Percentiles rank a stretch among this genome's conserved stretches.
phyloP scores from a whole-genome alignment of 2,329 filamentous ascomycete species.

The Orbilia brochopaga region DNA sequence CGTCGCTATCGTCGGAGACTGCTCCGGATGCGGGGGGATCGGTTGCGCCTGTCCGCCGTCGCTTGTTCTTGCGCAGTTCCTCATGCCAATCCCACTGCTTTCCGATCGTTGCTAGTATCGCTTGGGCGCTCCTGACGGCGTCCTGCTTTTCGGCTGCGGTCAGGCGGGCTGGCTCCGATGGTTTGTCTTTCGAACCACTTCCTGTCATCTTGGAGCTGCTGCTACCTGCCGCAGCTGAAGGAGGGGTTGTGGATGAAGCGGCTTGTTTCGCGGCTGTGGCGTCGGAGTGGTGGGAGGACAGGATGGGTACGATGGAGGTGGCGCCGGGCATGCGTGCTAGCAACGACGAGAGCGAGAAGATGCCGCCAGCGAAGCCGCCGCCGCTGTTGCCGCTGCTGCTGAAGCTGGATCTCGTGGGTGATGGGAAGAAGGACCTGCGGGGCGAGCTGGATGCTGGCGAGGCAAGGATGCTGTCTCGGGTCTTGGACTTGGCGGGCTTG shows the following conservation, averaged over 20 bases:
- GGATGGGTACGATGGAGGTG: constrained; percentile 37
- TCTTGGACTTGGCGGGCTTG: constrained; percentile 41
- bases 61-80: constrained; percentile 34
- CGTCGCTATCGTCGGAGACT: constrained; percentile 29
- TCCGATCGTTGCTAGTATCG: constrained; percentile 34
- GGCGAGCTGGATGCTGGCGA: constrained; percentile 14
- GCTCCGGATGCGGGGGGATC: constrained; percentile 6
- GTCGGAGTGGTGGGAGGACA: constrained; percentile 32
- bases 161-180: constrained; percentile 24
- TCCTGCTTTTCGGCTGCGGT: constrained; percentile 44
- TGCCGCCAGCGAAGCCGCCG: constrained; percentile 42
- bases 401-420: constrained; percentile 37
- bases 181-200: constrained; percentile 28
- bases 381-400: constrained; percentile 33
- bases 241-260: neutral
- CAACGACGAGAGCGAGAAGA: constrained; percentile 41
- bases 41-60: constrained; percentile 22
- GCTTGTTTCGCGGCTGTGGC: neutral
- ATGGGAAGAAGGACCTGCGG: constrained; percentile 42
- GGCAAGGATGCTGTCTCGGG: constrained; percentile 28
- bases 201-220: constrained; percentile 26
- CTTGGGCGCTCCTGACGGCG: constrained; percentile 39
- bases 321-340: constrained; percentile 46
- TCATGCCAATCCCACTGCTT: constrained; percentile 46
- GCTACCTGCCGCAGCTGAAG: constrained; percentile 8